Evolutionary conservation across 2,329 filamentous ascomycete genomes (phyloP), one percentile per base, ranked within the genome.

Genomic region (Aspergillus fijiensis): DNA sequence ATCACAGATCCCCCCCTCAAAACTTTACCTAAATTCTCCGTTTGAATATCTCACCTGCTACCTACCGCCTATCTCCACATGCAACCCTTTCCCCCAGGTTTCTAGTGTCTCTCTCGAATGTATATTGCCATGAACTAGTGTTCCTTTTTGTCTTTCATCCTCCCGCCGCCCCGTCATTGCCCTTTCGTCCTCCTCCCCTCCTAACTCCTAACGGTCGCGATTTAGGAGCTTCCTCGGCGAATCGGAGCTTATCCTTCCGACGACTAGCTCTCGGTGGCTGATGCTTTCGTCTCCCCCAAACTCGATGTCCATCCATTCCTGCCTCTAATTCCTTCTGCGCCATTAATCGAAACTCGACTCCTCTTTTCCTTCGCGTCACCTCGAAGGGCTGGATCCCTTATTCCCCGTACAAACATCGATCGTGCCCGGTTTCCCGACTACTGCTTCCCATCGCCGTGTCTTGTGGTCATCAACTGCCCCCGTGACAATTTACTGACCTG

Each of bases 161-260:
- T 29, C 27, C 27, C 27, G 27, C 47, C 60, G 51, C 49, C 55
- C 42, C 35, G 45, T 55, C 45, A 39, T 31, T 33, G 9, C 27
- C 27, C 27, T 29, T 35, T 59, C 39, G 16, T 45, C 16, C 6
- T 27, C 25, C 25, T 19, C 6, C 23, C 23, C 23, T 23, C 23
- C 23, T 23, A 23, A 23, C 23, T 45, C 39, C 65, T 68, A 67
- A 68, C 62, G 52, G 56, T 51, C 61, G 58, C 59, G 47, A 59
- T 25, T 51, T 54, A 63, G 65, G 50, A 61, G 61, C 58, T 59
- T 29, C 59, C 55, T 57, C 59, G 60, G 61, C 66, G 65, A 69
- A 69, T 69, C 67, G 66, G 67, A 67, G 62, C 60, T 59, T 63
- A 62, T 55, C 66, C 62, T 63, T 65, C 63, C 63, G 65, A 60